Base-by-base conservation (phyloP, 2,329 filamentous ascomycete species). In the Fusarium stilboides region DNA sequence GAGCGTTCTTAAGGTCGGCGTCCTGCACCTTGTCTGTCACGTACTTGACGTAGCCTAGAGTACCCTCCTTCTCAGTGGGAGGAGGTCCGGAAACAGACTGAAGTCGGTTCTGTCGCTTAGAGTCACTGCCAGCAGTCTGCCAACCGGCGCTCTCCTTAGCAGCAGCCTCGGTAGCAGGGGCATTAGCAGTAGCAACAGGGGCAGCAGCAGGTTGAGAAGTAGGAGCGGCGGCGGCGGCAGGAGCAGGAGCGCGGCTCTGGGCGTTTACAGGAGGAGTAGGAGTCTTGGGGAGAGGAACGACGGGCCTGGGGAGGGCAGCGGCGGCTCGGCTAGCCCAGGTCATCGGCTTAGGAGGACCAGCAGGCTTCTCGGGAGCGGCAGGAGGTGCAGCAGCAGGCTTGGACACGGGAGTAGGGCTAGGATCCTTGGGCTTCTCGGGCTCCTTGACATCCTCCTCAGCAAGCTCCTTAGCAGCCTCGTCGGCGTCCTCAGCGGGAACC, bases 1-100 rank as follows among this genome's bases (percentile, higher is more conserved):
- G 84, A 55, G 89, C 87, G 54, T 86, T 85, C 79, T 87, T 91
- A 62, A 99, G 85, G 46, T 93, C 88, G 40, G 89, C 88, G 15
- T 90, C 87, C 77, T 93, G 88, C 53, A 99, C 91, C 82, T 94
- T 94, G 34, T 97, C 94, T 50, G 91, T 95, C 50, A 98, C 95
- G 75, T 95, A 97, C 86, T 97, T 97, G 80, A 99, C 94, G 80
- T 98, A 98, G 20, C 92, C 96, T 72, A 94, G 88, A 55, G 91
- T 91, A 66, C 89, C 89, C 68, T 95, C 91, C 76, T 93, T 92
- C 76, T 94, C 92, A 46, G 83, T 78, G n/a, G 83, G 80, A 22
- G 85, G 80, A 26, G 85, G 80, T 51, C 84, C 84, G 57, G 89
- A 85, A 73, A 89, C 85, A 56, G 90, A 88, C 80, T 92, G 91